These are phyloP conservation scores for Myxozyma lipomycoides DNA, from an alignment of 805 yeast genomes.

Conservation along the genomic window DNA sequence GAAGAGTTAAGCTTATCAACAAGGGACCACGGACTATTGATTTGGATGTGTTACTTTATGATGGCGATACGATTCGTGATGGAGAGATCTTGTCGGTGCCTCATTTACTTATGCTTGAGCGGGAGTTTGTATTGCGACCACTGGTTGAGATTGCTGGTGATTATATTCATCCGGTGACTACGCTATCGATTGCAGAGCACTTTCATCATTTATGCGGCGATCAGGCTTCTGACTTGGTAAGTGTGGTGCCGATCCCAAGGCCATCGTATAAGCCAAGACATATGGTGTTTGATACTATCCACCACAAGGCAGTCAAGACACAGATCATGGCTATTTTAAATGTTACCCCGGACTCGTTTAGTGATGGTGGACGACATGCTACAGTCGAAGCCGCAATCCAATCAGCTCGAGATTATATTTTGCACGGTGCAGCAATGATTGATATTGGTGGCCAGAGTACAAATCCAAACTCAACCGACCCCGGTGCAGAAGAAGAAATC, in stretches of 20 bases:
- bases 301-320: slow-evolving; percentile 47
- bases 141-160: slow-evolving; percentile 75
- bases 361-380: slow-evolving; percentile 68
- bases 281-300: slow-evolving; percentile 46
- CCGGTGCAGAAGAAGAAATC: slow-evolving; percentile 62
- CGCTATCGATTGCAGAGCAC: slow-evolving; percentile 72
- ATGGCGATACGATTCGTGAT: slow-evolving; percentile 32
- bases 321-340: slow-evolving; percentile 83
- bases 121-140: slow-evolving; percentile 88
- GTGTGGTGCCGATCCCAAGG: slow-evolving; percentile 25
- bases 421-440: slow-evolving; percentile 65
- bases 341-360: slow-evolving; percentile 90
- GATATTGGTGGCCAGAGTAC: slow-evolving; percentile 97
- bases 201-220: slow-evolving; percentile 49
- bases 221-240: slow-evolving; percentile 30
- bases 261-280: slow-evolving; percentile 29
- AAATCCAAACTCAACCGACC: slow-evolving; percentile 72
- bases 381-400: slow-evolving; percentile 40
- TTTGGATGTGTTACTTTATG: slow-evolving; percentile 78
- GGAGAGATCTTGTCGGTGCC: slow-evolving; percentile 61
- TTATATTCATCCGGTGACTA: slow-evolving; percentile 75
- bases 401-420: slow-evolving; percentile 49
- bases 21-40: slow-evolving; percentile 94
- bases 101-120: slow-evolving; percentile 80
- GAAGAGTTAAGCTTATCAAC: slow-evolving; percentile 70